Evolutionary conservation across 495 filamentous ascomycete genomes (phyloP).

Genomic region (Halenospora varia): DNA sequence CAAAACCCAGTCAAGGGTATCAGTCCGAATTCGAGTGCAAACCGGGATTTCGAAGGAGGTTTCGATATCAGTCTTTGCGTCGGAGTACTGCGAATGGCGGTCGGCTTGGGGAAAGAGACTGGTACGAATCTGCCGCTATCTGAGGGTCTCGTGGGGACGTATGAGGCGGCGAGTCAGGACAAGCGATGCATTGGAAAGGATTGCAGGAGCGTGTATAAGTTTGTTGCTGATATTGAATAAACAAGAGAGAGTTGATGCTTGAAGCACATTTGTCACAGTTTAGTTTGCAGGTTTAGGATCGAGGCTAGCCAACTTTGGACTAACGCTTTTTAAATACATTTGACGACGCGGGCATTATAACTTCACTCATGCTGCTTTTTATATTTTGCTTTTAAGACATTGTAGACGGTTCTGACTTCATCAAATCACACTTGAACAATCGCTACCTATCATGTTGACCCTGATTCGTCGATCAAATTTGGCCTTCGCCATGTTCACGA

Average conservation of each 20-base stretch:
- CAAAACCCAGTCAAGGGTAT: constrained; percentile 23
- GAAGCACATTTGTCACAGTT: no score
- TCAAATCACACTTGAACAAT: no score
- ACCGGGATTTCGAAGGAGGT: constrained; percentile 18
- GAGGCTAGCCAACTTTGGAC: not conserved
- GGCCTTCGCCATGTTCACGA: not conserved
- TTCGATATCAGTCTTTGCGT: constrained; percentile 18
- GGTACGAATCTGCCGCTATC: constrained; percentile 5
- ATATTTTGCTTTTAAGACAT: no score
- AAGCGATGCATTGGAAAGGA: constrained; percentile 16
- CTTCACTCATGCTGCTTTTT: no score
- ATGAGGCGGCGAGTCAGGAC: constrained; percentile 13
- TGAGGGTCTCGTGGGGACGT: constrained; percentile 11
- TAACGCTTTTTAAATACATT: not conserved
- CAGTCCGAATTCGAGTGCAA: constrained; percentile 3
- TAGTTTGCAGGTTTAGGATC: no score
- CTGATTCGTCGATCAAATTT: not conserved
- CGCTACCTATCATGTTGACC: no score
- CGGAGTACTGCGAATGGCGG: constrained; percentile 15
- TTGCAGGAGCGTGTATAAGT: constrained; percentile 18
- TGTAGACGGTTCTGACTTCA: no score
- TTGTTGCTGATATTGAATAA: constrained; percentile 6
- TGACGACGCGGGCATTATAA: no score
- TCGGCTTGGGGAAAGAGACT: constrained; percentile 13
- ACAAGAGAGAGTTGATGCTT: no score